Evolutionary conservation across 2,329 filamentous ascomycete genomes (phyloP).

Genomic region (Fusarium guadeloupense): DNA sequence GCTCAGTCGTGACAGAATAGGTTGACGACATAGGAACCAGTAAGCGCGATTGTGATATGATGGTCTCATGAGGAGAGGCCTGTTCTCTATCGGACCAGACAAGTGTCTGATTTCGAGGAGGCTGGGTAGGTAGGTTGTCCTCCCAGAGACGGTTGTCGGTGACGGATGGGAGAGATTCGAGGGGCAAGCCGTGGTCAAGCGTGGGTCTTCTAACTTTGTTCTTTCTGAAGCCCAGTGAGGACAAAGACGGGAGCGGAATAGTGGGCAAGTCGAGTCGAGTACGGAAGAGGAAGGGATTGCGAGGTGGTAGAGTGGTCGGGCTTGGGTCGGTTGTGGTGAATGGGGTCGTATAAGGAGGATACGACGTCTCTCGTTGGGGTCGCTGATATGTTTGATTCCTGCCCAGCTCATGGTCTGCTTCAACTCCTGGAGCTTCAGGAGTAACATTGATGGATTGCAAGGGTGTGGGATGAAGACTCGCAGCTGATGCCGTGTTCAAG

Average conservation of each 20-base stretch:
- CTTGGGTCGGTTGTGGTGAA: conserved; percentile 3
- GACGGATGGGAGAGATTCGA: conserved; percentile 25
- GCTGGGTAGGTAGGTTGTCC: conserved; percentile 1
- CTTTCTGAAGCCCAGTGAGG: conserved; percentile 27
- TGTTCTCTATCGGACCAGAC: conserved; percentile 44
- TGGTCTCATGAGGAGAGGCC: not conserved
- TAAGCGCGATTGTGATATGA: conserved; percentile 10
- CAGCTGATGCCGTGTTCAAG: conserved; percentile 28
- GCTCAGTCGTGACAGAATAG: conserved; percentile 40
- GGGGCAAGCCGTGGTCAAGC: conserved; percentile 10
- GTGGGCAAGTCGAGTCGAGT: conserved; percentile 44
- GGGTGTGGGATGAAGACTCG: conserved; percentile 7
- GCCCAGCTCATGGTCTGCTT: conserved; percentile 4
- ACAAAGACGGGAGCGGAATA: conserved; percentile 33
- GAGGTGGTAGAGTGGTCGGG: conserved; percentile 21
- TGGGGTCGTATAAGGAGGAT: not conserved
- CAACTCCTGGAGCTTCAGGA: conserved; percentile 13
- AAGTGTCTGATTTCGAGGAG: conserved; percentile 36
- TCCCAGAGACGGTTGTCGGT: conserved; percentile 24
- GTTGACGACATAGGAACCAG: conserved; percentile 14
- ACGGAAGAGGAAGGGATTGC: conserved; percentile 50
- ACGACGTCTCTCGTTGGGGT: not conserved
- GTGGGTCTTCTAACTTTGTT: conserved; percentile 10
- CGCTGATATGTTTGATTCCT: not conserved
- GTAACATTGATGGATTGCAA: not conserved